Evolutionary conservation across 2,329 filamentous ascomycete genomes (phyloP).

Genomic region (Blumeria hordei): DNA sequence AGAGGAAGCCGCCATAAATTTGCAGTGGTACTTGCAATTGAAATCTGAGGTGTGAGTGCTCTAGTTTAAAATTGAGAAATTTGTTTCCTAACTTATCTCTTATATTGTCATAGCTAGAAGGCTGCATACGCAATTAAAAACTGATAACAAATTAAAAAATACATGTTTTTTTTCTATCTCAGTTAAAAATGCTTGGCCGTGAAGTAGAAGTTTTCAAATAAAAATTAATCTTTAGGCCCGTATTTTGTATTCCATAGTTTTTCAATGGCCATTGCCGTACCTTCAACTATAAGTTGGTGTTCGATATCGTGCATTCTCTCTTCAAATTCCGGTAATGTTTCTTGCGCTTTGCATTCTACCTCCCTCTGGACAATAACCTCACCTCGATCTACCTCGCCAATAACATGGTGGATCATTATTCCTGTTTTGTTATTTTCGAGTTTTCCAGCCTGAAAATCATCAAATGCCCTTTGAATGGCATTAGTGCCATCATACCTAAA

Average conservation of each 20-base stretch:
- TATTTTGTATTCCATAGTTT: slow-evolving; percentile 16
- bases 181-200: too few relatives aligned
- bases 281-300: slow-evolving; percentile 57
- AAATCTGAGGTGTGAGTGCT: too few relatives aligned
- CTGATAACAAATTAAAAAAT: too few relatives aligned
- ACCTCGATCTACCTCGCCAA: slow-evolving; percentile 55
- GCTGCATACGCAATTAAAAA: too few relatives aligned
- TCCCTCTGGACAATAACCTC: slow-evolving; percentile 46
- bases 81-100: too few relatives aligned
- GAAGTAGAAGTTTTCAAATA: too few relatives aligned
- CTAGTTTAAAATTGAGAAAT: too few relatives aligned
- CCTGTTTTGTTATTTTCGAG: slow-evolving; percentile 46
- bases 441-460: slow-evolving; percentile 39
- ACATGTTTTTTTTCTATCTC: too few relatives aligned
- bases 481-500: slow-evolving; percentile 43
- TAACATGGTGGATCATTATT: slow-evolving; percentile 77
- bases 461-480: slow-evolving; percentile 57
- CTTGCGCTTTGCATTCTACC: slow-evolving; percentile 39
- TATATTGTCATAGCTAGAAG: too few relatives aligned
- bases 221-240: too few relatives aligned
- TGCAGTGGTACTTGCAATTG: too few relatives aligned
- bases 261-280: slow-evolving; percentile 28
- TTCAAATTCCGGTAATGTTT: slow-evolving; percentile 41
- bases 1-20: too few relatives aligned
- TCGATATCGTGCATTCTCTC: slow-evolving; percentile 52